Conservation (phyloP, 2,329 filamentous ascomycete genomes). For the Cladophialophora yegresii region DNA sequence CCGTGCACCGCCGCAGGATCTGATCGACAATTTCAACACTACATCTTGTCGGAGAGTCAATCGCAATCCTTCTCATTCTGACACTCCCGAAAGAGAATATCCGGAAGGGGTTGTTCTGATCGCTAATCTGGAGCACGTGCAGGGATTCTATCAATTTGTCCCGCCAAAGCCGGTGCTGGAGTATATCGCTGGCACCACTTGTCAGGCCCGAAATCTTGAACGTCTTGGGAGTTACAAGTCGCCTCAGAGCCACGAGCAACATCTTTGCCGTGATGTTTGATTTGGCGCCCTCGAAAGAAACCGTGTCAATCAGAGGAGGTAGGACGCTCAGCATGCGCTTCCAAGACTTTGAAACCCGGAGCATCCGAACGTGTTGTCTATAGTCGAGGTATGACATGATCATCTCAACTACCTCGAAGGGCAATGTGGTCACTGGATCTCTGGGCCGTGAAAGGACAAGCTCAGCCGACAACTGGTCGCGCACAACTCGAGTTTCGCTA, state of each 20-base stretch:
- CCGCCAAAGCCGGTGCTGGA: not conserved
- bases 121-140: conserved; percentile 14
- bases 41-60: not conserved
- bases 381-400: conserved; percentile 57
- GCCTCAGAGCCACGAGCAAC: conserved; percentile 42
- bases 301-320: conserved; percentile 52
- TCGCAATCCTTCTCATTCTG: not conserved
- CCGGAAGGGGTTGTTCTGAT: not conserved
- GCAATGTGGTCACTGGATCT: conserved; percentile 57
- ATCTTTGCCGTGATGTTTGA: conserved; percentile 43
- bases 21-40: not conserved
- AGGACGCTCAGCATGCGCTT: conserved; percentile 52
- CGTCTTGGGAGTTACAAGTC: conserved; percentile 42
- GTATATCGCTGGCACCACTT: not conserved
- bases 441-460: conserved; percentile 37
- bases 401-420: conserved; percentile 56
- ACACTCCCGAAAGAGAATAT: not conserved
- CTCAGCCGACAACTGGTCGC: conserved; percentile 48
- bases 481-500: conserved; percentile 40
- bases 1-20: not conserved
- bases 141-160: conserved; percentile 7
- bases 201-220: conserved; percentile 36
- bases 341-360: conserved; percentile 61
- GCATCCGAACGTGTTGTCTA: conserved; percentile 51
- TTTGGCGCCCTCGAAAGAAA: conserved; percentile 55